A percentile compares a stretch with the other conserved stretches of the same genome.
Conservation (phyloP, 192 early-diverging fungal species). For the Entomortierella beljakovae region DNA sequence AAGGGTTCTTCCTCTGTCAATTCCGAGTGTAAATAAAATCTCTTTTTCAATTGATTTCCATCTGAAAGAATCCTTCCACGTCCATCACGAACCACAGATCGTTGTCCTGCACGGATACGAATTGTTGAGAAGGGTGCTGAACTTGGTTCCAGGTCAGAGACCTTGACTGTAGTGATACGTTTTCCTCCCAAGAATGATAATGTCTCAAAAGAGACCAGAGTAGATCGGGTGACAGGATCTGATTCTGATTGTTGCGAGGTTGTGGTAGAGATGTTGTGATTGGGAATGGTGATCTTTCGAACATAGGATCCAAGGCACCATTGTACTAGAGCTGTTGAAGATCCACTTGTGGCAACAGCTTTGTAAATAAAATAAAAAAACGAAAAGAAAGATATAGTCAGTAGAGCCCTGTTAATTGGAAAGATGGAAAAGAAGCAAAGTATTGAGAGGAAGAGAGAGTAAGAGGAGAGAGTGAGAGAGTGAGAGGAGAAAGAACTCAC, state of each 20-base stretch:
- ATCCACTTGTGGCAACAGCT: conserved; percentile 65
- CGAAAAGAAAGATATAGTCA: not conserved
- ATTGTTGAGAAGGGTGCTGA: conserved; percentile 65
- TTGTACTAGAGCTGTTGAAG: conserved; percentile 68
- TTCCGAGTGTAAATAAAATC: conserved; percentile 64
- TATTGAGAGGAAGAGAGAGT: too few relatives aligned
- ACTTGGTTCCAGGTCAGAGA: conserved; percentile 61
- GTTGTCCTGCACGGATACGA: conserved; percentile 54
- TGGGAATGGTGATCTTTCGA: conserved; percentile 56
- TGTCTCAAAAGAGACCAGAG: conserved; percentile 60
- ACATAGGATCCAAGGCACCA: conserved; percentile 71
- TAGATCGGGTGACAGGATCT: conserved; percentile 51
- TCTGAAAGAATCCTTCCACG: conserved; percentile 47
- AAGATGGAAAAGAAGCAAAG: too few relatives aligned
- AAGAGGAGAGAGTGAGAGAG: too few relatives aligned
- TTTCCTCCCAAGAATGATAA: conserved; percentile 48
- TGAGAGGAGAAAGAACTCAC: conserved; percentile 37
- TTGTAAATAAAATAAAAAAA: not conserved
- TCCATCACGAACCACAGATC: conserved; percentile 33
- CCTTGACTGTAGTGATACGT: conserved; percentile 56
- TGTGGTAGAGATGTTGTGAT: not conserved
- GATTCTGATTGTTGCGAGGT: conserved; percentile 2
- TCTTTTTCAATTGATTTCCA: conserved; percentile 49
- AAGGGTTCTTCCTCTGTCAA: conserved; percentile 53
- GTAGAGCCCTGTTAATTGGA: too few relatives aligned